Base-by-base conservation (phyloP, 1,284 basidiomycete species). In the Cystobasidium slooffiae region DNA sequence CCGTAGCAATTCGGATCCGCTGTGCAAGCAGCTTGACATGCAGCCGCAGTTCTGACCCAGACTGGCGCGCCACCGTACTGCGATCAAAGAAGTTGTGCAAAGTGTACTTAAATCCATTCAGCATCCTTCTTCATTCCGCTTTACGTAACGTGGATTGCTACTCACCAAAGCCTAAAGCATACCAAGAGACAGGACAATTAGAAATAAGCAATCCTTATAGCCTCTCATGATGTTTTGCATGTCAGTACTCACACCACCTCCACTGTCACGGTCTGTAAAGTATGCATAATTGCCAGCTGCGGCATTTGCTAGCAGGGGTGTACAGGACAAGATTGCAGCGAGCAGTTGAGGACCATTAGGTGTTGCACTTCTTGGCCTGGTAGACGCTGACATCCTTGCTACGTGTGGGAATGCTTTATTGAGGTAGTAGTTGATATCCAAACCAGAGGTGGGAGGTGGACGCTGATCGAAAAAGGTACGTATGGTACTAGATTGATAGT, bases 1-100 rank as follows among this genome's bases (percentile, higher is more conserved):
- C 62, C 62, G 46, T 51, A 65, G 62, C 62, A 65, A 39, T 65
- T 65, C 24, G 62, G 62, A 20, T 65, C 62, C 7, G 62, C 62
- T 20, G 62, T 31, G 22, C 62, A 65, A 37, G 62, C 62, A 49
- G 49, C 20, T 39, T 49, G 46, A 24, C 62, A 65, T 24, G 8
- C 9, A 51, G 18, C 31, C 5, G 62, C 46, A 14, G 46, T 65
- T 14, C 16, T 16, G 12, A 65, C 62, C 62, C 62, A 65, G n/a
- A 65, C 62, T 9, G 62, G 62, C 4, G 62, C 62, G 10, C 62
- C 62, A 2, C 62, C 62, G 47, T 65, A 65, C 62, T 65, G 24
- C 8, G 14, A 39, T 18, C 3, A 56, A 37, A 31, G 55, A 14
- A 56, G 24, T 3, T 3, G 4, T 18, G 3, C 55, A n/a, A 22